phyloP scores from a whole-genome alignment of 2,329 filamentous ascomycete genomes.

The Coniosporium tulheliwenetii region DNA sequence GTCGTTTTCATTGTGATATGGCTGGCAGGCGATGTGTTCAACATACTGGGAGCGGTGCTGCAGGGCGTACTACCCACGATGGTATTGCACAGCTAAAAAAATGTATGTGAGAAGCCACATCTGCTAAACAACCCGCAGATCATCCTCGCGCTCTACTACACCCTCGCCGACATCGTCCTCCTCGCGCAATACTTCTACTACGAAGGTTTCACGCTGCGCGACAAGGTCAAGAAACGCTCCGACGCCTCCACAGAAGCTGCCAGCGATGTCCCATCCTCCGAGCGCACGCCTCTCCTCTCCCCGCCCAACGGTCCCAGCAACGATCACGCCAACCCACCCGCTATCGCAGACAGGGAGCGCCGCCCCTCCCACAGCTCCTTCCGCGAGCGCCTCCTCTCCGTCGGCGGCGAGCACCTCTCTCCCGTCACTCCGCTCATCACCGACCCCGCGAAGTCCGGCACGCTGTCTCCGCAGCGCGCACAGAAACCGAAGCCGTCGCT shows the following conservation, averaged over 20 bases:
- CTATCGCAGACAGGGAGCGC: constrained; percentile 10
- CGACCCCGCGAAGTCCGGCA: constrained; percentile 33
- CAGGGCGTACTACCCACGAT: constrained; percentile 91
- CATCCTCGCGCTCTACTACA: constrained; percentile 89
- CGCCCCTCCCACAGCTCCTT: constrained; percentile 21
- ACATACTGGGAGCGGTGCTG: constrained; percentile 80
- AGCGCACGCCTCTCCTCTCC: constrained; percentile 18
- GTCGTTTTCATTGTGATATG: constrained; percentile 87
- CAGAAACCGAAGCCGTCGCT: constrained; percentile 29
- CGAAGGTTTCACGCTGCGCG: constrained; percentile 49
- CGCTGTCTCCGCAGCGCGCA: constrained; percentile 25
- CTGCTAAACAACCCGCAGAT: constrained; percentile 30
- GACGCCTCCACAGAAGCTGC: not conserved
- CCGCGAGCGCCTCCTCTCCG: constrained; percentile 34
- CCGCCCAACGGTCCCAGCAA: constrained; percentile 13
- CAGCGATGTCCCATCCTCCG: constrained; percentile 11
- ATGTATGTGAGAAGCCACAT: constrained; percentile 2
- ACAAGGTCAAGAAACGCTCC: constrained; percentile 12
- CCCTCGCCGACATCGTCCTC: constrained; percentile 77
- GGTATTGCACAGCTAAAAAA: constrained; percentile 28
- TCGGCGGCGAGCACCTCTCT: constrained; percentile 55
- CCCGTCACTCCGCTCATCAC: constrained; percentile 58
- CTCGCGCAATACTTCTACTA: constrained; percentile 92
- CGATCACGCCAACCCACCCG: constrained; percentile 5
- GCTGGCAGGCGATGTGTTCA: constrained; percentile 90